Conservation (phyloP, 140 eudicot species). For the Bidens hawaiensis region DNA sequence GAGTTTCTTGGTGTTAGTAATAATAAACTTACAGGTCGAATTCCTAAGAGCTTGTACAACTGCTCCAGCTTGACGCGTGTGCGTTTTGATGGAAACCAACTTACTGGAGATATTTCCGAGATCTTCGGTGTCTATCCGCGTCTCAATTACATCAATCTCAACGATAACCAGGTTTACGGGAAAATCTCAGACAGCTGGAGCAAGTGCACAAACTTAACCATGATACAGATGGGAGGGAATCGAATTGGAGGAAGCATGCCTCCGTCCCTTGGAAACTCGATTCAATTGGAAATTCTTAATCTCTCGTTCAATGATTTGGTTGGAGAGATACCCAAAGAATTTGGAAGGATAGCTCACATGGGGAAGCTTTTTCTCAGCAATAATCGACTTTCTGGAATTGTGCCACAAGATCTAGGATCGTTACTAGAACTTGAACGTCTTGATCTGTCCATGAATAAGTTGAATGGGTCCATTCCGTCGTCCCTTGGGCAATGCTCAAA, state of each 20-base stretch:
- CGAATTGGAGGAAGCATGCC: conserved; percentile 27
- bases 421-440: not conserved
- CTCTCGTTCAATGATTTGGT: conserved; percentile 26
- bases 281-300: conserved; percentile 10
- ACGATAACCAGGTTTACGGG: conserved; percentile 25
- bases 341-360: conserved; percentile 15
- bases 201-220: conserved; percentile 14
- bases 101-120: conserved; percentile 26
- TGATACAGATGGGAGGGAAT: conserved; percentile 17
- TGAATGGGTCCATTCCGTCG: conserved; percentile 7
- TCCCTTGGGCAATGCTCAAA: conserved; percentile 17
- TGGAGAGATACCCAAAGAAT: conserved; percentile 29
- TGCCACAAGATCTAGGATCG: conserved; percentile 25
- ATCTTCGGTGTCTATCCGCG: conserved; percentile 28
- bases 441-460: conserved; percentile 26
- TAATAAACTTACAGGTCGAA: conserved; percentile 18
- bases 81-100: conserved; percentile 28
- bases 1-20: not conserved
- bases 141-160: conserved; percentile 20
- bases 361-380: not conserved
- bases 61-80: conserved; percentile 24
- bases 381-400: conserved; percentile 28
- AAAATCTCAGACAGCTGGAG: conserved; percentile 24
- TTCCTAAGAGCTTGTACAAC: conserved; percentile 23
- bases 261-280: not conserved